A percentile compares a stretch with the other conserved stretches of the same genome.
Conservation (phyloP, 106 monocot genomes). For the Acanthochlamys bracteata region DNA sequence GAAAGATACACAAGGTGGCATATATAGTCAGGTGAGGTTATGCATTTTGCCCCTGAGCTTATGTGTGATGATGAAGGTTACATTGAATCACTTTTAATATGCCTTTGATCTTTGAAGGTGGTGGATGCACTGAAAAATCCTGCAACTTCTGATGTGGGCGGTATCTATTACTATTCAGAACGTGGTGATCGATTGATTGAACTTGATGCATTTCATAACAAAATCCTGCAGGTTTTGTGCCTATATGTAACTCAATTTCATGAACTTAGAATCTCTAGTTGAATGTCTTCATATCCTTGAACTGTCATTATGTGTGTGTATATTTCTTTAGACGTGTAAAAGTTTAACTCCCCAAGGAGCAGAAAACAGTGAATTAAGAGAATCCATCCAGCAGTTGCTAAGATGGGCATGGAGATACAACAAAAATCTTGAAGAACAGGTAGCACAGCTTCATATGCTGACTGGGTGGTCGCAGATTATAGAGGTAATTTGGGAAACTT, state of each 20-base stretch:
- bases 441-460: slow-evolving; percentile 93
- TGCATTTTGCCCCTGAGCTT: not conserved
- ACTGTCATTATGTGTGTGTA: too few relatives aligned
- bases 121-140: slow-evolving; percentile 72
- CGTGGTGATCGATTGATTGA: slow-evolving; percentile 89
- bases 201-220: slow-evolving; percentile 73
- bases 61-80: too few relatives aligned
- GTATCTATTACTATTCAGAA: slow-evolving; percentile 88
- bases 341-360: slow-evolving; percentile 30
- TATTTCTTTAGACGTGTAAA: slow-evolving; percentile 32
- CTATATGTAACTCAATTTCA: too few relatives aligned
- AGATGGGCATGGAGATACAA: slow-evolving; percentile 92
- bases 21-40: slow-evolving; percentile 33
- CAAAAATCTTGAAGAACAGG: slow-evolving; percentile 93
- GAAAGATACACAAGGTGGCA: slow-evolving; percentile 56
- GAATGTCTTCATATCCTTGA: too few relatives aligned
- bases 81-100: too few relatives aligned
- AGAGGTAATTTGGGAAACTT: slow-evolving; percentile 54
- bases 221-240: slow-evolving; percentile 58
- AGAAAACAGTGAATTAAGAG: slow-evolving; percentile 42
- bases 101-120: slow-evolving; percentile 56
- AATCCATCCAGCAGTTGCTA: slow-evolving; percentile 65
- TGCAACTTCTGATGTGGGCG: slow-evolving; percentile 57
- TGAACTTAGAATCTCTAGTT: too few relatives aligned
- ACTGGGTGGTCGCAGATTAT: slow-evolving; percentile 89